phyloP scores from a whole-genome alignment of 2,329 filamentous ascomycete genomes.

The Fusarium piperis region DNA sequence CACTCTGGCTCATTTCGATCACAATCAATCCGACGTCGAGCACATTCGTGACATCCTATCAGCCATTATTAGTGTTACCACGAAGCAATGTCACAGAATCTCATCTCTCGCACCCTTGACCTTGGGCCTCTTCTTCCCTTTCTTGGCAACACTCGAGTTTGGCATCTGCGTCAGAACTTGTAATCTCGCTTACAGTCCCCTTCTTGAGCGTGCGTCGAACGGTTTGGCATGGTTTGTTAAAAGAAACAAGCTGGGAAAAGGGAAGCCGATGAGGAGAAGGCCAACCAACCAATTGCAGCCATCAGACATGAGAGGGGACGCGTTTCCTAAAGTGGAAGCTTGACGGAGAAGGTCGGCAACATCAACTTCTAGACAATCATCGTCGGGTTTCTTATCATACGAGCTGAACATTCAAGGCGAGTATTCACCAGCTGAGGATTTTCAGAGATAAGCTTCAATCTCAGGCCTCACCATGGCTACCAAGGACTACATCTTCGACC shows the following conservation, averaged over 20 bases:
- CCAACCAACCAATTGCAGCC: not conserved
- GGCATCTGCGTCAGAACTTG: not conserved
- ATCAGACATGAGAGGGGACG: not conserved
- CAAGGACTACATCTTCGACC: constrained; percentile 4
- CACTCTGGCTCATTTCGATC: constrained; percentile 8
- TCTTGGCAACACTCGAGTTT: not conserved
- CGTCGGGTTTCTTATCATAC: not conserved
- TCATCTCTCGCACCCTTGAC: constrained; percentile 1
- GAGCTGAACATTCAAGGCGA: not conserved
- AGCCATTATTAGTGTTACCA: not conserved
- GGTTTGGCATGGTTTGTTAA: not conserved
- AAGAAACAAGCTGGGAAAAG: not conserved
- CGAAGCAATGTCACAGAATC: not conserved
- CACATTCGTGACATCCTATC: constrained; percentile 14
- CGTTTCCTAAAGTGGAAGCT: constrained; percentile 1
- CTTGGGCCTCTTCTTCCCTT: constrained; percentile 11
- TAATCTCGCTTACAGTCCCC: not conserved
- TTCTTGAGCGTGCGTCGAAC: not conserved
- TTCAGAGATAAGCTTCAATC: not conserved
- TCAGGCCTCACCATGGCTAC: not conserved
- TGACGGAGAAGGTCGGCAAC: not conserved
- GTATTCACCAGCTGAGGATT: not conserved
- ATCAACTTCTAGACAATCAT: not conserved
- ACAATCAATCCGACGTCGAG: constrained; percentile 16
- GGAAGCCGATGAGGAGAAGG: not conserved